Conservation (phyloP, 2,329 filamentous ascomycete genomes). For the Mycosphaerelloides madeirae region DNA sequence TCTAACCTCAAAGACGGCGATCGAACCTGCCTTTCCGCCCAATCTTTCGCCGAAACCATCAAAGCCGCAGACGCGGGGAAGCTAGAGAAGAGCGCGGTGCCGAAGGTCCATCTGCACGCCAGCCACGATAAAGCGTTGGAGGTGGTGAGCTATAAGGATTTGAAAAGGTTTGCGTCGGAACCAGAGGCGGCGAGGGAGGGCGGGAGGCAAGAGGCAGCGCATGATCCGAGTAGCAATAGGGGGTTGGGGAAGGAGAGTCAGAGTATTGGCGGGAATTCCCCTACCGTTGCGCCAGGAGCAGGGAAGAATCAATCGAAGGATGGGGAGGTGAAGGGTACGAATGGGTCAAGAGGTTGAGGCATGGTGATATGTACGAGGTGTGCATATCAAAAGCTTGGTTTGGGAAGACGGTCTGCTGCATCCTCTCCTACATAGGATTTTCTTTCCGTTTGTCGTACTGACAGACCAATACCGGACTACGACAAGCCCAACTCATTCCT, state of each 20-base stretch:
- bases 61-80: slow-evolving; percentile 12
- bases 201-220: slow-evolving; percentile 15
- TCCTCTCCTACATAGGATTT: too few relatives aligned
- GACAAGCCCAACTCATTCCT: too few relatives aligned
- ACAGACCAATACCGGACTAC: too few relatives aligned
- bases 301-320: slow-evolving; percentile 8
- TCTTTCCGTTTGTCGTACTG: too few relatives aligned
- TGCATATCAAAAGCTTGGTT: too few relatives aligned
- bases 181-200: slow-evolving; percentile 13
- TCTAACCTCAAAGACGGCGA: slow-evolving; percentile 10
- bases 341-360: slow-evolving; percentile 10
- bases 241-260: slow-evolving; percentile 16
- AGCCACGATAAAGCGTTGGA: slow-evolving; percentile 15
- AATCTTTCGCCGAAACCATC: slow-evolving; percentile 9
- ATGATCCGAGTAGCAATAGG: slow-evolving; percentile 9
- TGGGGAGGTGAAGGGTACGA: slow-evolving; percentile 6
- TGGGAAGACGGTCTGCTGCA: too few relatives aligned
- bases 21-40: slow-evolving; percentile 4
- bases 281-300: slow-evolving; percentile 13
- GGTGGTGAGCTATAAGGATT: slow-evolving; percentile 13
- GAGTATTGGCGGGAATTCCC: slow-evolving; percentile 15
- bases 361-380: too few relatives aligned
- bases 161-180: slow-evolving; percentile 16
- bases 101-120: slow-evolving; percentile 15
- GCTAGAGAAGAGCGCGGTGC: slow-evolving; percentile 12